Percentiles rank a stretch among this genome's conserved stretches.
Evolutionary conservation across 257 asterid species (phyloP).

Genomic region (Parsonsia alboflavescens): DNA sequence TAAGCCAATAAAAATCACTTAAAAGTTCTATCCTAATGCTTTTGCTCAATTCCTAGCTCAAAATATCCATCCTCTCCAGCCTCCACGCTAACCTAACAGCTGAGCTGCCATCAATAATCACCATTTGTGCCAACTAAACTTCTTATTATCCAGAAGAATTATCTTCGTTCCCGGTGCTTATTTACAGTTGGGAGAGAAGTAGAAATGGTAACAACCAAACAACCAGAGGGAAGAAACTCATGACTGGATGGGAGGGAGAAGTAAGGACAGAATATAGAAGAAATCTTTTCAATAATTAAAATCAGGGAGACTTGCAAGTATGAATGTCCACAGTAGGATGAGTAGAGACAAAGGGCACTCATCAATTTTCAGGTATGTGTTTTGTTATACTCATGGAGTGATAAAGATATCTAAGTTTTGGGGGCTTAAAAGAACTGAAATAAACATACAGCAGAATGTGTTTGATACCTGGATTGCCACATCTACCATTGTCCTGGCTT

Average conservation of each 20-base stretch:
- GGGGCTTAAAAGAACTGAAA: background rate
- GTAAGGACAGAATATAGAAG: background rate
- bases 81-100: background rate
- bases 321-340: background rate
- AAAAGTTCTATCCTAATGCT: no score
- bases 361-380: background rate
- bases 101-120: background rate
- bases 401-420: background rate
- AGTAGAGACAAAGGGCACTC: background rate
- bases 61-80: background rate
- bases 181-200: no score
- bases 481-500: conserved; percentile 79
- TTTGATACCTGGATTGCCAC: conserved; percentile 74
- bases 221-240: background rate
- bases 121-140: background rate
- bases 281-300: background rate
- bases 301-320: background rate
- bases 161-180: background rate
- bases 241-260: background rate
- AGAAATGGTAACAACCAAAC: background rate
- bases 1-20: background rate
- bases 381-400: background rate
- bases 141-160: background rate
- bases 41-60: background rate
- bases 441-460: background rate